These are phyloP conservation scores for Aurantiochytrium sp. DNA, from an alignment of 108 stramenopile genomes.

Conservation along the genomic window DNA sequence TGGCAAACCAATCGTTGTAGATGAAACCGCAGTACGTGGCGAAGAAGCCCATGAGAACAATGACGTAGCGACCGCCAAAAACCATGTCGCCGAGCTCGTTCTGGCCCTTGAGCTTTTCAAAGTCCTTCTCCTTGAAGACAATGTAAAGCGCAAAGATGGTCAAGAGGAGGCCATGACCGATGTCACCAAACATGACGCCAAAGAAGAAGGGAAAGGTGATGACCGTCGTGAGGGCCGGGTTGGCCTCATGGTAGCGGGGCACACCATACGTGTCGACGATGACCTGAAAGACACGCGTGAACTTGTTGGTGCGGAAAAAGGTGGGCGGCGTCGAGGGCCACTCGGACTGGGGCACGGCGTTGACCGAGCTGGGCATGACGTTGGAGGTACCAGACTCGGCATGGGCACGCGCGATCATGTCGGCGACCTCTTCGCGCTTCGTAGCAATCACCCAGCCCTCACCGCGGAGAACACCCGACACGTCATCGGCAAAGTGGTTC, in stretches of 20 bases:
- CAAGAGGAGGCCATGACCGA: constrained; percentile 85
- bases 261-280: constrained; percentile 98
- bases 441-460: constrained; percentile 91
- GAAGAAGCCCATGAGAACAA: constrained; percentile 92
- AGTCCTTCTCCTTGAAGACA: constrained; percentile 55
- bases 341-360: not conserved
- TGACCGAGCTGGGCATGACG: not conserved
- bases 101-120: constrained; percentile 23
- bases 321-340: constrained; percentile 76
- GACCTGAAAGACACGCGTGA: constrained; percentile 87
- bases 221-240: constrained; percentile 94
- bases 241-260: constrained; percentile 93
- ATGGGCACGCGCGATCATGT: constrained; percentile 69
- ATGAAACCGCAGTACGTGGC: constrained; percentile 90
- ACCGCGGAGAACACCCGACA: constrained; percentile 84
- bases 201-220: constrained; percentile 97
- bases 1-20: constrained; percentile 96
- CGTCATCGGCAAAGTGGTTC: constrained; percentile 94
- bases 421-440: constrained; percentile 56
- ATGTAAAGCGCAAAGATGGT: constrained; percentile 60
- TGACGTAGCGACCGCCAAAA: constrained; percentile 85
- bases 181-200: constrained; percentile 98
- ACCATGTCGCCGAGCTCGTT: constrained; percentile 69
- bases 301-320: constrained; percentile 88
- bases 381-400: constrained; percentile 35